Percentiles rank a stretch among this genome's conserved stretches.
Conservation (phyloP, 257 asterid species). For the Dorcoceras hygrometricum region DNA sequence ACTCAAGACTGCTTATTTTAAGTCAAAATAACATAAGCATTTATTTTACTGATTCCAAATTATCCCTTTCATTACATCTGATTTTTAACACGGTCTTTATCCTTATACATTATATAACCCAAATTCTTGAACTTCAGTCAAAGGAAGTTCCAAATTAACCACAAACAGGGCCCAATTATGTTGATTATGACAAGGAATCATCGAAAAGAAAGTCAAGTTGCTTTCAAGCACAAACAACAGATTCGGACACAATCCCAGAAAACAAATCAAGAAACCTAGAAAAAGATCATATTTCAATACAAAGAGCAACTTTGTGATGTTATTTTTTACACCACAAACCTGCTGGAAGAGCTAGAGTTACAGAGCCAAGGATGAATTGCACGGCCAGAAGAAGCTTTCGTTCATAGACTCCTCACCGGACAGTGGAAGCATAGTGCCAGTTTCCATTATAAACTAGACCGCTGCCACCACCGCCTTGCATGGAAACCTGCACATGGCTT, state of each 20-base stretch:
- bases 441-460: constrained; percentile 40
- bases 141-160: not conserved
- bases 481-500: constrained; percentile 35
- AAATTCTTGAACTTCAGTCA: not conserved
- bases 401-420: constrained; percentile 49
- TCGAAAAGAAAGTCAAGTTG: not conserved
- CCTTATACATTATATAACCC: not conserved
- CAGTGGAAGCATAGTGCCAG: constrained; percentile 53
- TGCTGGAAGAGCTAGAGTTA: constrained; percentile 21
- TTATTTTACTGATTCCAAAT: too few species aligned
- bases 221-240: not conserved
- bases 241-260: not conserved
- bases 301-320: constrained; percentile 2
- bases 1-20: too few species aligned
- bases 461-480: constrained; percentile 46
- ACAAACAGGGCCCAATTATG: not conserved
- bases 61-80: too few species aligned
- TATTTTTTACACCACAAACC: constrained; percentile 21
- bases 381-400: constrained; percentile 29
- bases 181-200: not conserved
- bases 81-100: too few species aligned
- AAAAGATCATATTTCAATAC: constrained; percentile 18
- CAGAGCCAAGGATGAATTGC: constrained; percentile 99
- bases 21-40: too few species aligned
- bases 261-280: constrained; percentile 7